These are phyloP conservation scores for Auriscalpium microsporum DNA, from an alignment of 768 basidiomycete species.

Conservation along the genomic window DNA sequence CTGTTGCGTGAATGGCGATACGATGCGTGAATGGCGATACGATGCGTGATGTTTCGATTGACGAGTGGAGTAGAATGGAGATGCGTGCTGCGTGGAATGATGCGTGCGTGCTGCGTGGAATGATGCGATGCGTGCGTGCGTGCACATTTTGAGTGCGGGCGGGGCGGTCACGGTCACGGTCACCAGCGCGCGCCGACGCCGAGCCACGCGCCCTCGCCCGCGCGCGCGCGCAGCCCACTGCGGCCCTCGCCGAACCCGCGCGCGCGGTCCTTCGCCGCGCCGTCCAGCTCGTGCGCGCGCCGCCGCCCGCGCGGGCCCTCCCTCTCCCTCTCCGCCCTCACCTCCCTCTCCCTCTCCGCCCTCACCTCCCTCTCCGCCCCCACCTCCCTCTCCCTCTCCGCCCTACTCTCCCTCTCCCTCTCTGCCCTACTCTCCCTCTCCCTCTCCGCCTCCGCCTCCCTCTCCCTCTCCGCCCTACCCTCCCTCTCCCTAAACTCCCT, in stretches of 20 bases:
- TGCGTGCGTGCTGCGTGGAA: no score
- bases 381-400: neutral
- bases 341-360: neutral
- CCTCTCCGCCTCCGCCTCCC: no score
- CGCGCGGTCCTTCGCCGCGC: constrained; percentile 8
- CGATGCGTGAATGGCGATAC: no score
- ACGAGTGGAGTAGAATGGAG: no score
- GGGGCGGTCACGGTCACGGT: neutral
- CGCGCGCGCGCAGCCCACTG: constrained; percentile 12
- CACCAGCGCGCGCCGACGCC: neutral
- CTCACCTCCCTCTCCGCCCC: neutral
- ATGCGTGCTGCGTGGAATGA: no score
- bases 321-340: neutral
- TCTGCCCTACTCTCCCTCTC: neutral
- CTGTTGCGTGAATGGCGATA: no score
- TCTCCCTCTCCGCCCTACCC: no score
- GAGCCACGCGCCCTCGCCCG: neutral
- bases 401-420: neutral
- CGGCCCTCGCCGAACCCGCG: constrained; percentile 11
- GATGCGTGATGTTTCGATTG: no score
- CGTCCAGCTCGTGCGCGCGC: constrained; percentile 9
- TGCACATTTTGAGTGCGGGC: no score
- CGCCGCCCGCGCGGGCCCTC: constrained; percentile 4
- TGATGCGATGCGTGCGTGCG: no score
- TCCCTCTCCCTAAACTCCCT: neutral